These are phyloP conservation scores for Beauveria asiatica DNA, from an alignment of 2,329 filamentous ascomycete species.

Conservation along the genomic window DNA sequence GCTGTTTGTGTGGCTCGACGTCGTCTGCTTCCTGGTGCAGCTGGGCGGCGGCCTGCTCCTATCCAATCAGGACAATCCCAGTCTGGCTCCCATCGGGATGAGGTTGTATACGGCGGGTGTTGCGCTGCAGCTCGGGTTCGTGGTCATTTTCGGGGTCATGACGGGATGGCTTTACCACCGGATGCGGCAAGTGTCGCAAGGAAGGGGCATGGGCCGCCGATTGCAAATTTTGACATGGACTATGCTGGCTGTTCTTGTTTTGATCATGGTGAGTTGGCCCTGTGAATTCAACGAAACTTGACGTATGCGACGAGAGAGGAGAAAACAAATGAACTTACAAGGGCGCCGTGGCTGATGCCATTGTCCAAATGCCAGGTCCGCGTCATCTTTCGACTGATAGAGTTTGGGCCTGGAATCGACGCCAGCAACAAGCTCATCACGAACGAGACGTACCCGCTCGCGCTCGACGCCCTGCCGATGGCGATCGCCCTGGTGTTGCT, in stretches of 20 bases:
- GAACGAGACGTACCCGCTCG: conserved; percentile 44
- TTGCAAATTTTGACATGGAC: conserved; percentile 27
- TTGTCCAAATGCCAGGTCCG: conserved; percentile 30
- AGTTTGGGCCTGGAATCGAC: conserved; percentile 41
- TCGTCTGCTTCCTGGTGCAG: conserved; percentile 40
- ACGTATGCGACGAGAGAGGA: too few relatives aligned
- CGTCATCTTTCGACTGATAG: conserved; percentile 52
- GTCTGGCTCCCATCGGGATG: conserved; percentile 25
- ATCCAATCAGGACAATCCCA: conserved; percentile 20
- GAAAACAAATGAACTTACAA: too few relatives aligned
- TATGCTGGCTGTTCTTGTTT: conserved; percentile 24
- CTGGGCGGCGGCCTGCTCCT: conserved; percentile 29
- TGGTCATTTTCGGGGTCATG: conserved; percentile 28
- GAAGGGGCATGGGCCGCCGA: conserved; percentile 17
- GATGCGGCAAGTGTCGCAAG: conserved; percentile 17
- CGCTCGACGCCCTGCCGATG: conserved; percentile 48
- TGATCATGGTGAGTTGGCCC: conserved; percentile 26
- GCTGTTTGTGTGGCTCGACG: conserved; percentile 39
- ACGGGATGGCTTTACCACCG: conserved; percentile 27
- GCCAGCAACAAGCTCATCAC: conserved; percentile 35
- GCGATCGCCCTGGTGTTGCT: conserved; percentile 34
- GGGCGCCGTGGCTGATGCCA: background rate
- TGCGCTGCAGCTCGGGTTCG: conserved; percentile 28
- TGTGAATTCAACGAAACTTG: too few relatives aligned
- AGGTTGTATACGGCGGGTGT: conserved; percentile 32